Percentiles rank a stretch among this genome's conserved stretches.
phyloP scores from a whole-genome alignment of 202 grass and related monocot genomes.

The Schoenoplectus triqueter region DNA sequence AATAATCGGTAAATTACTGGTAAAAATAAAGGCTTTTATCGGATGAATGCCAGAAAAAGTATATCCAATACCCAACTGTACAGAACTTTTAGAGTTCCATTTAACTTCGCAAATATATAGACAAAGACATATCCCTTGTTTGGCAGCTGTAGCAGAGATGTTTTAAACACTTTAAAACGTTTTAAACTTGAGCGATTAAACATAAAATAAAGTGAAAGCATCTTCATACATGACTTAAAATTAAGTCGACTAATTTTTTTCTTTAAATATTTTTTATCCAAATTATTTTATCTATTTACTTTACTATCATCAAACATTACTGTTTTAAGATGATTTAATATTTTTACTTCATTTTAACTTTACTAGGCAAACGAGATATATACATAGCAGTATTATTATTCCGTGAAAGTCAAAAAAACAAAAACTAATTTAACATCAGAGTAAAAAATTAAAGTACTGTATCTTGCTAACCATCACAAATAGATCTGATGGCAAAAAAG shows the following conservation, averaged over 20 bases:
- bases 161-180: not conserved
- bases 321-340: too few species aligned
- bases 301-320: too few species aligned
- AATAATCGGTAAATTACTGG: too few species aligned
- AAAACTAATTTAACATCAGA: conserved; percentile 31
- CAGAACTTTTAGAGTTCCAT: conserved; percentile 5
- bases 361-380: not conserved
- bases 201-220: too few species aligned
- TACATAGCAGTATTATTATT: conserved; percentile 33
- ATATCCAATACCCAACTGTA: not conserved
- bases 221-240: too few species aligned
- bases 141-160: too few species aligned
- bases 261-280: too few species aligned
- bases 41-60: conserved; percentile 10
- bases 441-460: conserved; percentile 9
- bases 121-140: not conserved
- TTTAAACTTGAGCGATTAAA: too few species aligned
- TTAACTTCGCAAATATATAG: conserved; percentile 33
- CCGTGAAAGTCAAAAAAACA: conserved; percentile 12
- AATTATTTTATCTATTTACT: too few species aligned
- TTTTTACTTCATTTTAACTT: too few species aligned
- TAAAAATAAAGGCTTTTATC: not conserved
- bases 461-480: conserved; percentile 39
- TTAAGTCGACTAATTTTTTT: too few species aligned
- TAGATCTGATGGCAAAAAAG: conserved; percentile 43